phyloP scores from a whole-genome alignment of 768 basidiomycete species.

The Suillus weaverae region DNA sequence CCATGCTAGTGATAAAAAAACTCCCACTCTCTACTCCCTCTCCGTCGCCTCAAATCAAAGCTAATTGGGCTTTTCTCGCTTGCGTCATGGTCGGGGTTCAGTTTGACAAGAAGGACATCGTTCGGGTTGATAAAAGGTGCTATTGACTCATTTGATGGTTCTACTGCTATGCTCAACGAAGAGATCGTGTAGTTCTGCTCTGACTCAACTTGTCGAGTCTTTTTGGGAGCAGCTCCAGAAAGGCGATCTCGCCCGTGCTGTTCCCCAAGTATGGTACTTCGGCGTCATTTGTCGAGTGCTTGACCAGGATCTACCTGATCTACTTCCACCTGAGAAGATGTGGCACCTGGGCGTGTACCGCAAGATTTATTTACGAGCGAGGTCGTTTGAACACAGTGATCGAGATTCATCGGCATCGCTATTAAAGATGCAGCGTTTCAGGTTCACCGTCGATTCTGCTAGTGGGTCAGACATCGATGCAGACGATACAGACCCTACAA shows the following conservation, averaged over 20 bases:
- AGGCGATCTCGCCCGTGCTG: not conserved
- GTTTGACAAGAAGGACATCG: not conserved
- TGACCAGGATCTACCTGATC: too few relatives aligned
- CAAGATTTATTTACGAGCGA: not conserved
- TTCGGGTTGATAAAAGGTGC: not conserved
- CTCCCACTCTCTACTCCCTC: not conserved
- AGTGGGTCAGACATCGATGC: too few relatives aligned
- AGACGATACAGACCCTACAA: too few relatives aligned
- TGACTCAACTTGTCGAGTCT: not conserved
- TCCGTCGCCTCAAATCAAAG: not conserved
- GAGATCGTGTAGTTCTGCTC: not conserved
- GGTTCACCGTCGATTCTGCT: too few relatives aligned
- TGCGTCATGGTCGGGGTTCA: not conserved
- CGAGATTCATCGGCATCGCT: too few relatives aligned
- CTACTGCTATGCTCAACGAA: not conserved
- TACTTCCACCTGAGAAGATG: too few relatives aligned
- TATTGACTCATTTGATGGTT: not conserved
- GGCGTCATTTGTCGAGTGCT: not conserved
- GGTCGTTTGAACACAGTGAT: too few relatives aligned
- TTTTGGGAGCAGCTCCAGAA: not conserved
- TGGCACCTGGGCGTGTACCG: not conserved
- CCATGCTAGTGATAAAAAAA: not conserved
- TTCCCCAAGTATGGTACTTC: not conserved
- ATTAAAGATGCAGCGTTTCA: too few relatives aligned
- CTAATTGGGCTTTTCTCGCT: not conserved